A percentile compares a stretch with the other conserved stretches of the same genome.
phyloP scores from a whole-genome alignment of 2,329 filamentous ascomycete species.

The Diaporthe citrichinensis region DNA sequence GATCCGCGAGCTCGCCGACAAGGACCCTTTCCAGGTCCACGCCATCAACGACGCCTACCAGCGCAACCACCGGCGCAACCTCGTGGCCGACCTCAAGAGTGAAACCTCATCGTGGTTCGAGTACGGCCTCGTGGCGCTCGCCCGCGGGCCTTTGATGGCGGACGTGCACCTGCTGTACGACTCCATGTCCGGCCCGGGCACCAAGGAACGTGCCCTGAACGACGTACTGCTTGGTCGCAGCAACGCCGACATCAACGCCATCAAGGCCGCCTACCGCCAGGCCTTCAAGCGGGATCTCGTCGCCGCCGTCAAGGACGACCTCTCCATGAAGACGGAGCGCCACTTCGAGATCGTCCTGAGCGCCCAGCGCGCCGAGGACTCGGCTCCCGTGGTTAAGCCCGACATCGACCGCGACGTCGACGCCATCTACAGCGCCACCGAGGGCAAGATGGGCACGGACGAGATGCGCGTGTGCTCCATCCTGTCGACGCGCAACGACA shows the following conservation, averaged over 20 bases:
- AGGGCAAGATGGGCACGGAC: slow-evolving; percentile 80
- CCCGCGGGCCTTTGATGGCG: slow-evolving; percentile 82
- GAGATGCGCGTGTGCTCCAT: slow-evolving; percentile 84
- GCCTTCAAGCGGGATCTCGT: slow-evolving; percentile 78
- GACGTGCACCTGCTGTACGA: slow-evolving; percentile 80
- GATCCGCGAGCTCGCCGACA: slow-evolving; percentile 77
- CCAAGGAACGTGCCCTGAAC: slow-evolving; percentile 88
- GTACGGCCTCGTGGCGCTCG: slow-evolving; percentile 80
- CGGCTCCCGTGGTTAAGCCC: slow-evolving; percentile 78
- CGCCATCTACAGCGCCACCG: slow-evolving; percentile 82
- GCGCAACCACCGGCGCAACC: slow-evolving; percentile 73
- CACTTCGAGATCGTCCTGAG: slow-evolving; percentile 88
- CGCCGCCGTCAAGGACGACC: slow-evolving; percentile 79
- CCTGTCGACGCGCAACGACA: slow-evolving; percentile 81
- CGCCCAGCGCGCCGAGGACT: slow-evolving; percentile 83
- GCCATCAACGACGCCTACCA: slow-evolving; percentile 77
- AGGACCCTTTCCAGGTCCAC: slow-evolving; percentile 84
- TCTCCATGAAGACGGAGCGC: slow-evolving; percentile 87
- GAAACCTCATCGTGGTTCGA: slow-evolving; percentile 84
- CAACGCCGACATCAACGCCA: slow-evolving; percentile 89
- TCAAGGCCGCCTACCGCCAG: slow-evolving; percentile 83
- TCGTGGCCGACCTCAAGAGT: slow-evolving; percentile 81
- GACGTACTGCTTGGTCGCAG: slow-evolving; percentile 86
- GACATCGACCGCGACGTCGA: slow-evolving; percentile 82
- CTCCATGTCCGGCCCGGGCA: slow-evolving; percentile 84